Base-by-base conservation (phyloP, 2,329 filamentous ascomycete genomes). In the Zymoseptoria ardabiliae region DNA sequence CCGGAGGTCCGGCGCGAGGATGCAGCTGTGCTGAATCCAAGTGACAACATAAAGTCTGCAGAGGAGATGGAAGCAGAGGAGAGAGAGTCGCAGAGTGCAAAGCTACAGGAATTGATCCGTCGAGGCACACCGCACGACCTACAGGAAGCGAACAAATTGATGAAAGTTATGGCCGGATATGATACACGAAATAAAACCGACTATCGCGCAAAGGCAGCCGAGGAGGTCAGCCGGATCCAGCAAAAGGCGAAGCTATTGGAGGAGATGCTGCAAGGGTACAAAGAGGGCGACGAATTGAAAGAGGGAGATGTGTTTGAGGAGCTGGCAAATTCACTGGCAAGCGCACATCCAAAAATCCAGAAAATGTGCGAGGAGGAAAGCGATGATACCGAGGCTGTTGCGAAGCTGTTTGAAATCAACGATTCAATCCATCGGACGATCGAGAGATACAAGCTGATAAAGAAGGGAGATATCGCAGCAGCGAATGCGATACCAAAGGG, bases 311-410 rank as follows among this genome's bases (percentile, higher is more conserved):
- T 87, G 20, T 88, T 86, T 65, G 84, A 87, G 79, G 94, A 99
- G 79, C 82, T 99, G 57, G 92, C 92, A 4, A 87, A 89, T 64
- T 86, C 94, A 9, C 81, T 99, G 52, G 90, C 91, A 73, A 97
- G 89, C 71, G 94, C 94, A 2, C 94, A 99, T 70, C 94, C 94
- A 8, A 99, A 99, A 78, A 97, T 99, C 65, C 93, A 97, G 73
- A 97, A 91, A 77, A 99, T 99, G 93, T 97, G 93, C 71, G 93
- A 97, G 75, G 94, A 99, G 75, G 94, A 99, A 72, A 97, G 92
- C 10, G 93, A 97, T 62, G 94, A 99, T 71, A 87, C 91, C 62
- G 94, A 97, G 77, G 94, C 94, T 4, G 94, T 99, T 5, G 90
- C 91, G 50, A 96, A 96, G 75, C 81, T 99, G 10, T 82, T 99